Percentiles rank a stretch among this genome's conserved stretches.
Conservation (phyloP, 2,329 filamentous ascomycete genomes). For the Calonectria crousiana region DNA sequence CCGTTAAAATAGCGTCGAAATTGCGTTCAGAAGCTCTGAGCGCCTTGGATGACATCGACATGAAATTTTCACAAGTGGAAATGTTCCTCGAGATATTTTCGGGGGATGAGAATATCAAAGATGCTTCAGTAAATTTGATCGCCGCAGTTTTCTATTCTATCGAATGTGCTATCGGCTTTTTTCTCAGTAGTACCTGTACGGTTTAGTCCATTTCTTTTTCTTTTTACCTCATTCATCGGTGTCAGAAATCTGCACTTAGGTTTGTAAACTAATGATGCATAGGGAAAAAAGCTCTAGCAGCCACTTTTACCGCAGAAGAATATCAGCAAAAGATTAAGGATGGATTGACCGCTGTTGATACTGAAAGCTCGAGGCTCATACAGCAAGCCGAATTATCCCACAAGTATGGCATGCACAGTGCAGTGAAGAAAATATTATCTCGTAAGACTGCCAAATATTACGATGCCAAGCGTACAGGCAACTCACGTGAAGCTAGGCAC, state of each 20-base stretch:
- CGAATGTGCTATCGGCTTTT: conserved; percentile 20
- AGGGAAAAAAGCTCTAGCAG: neutral
- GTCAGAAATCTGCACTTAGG: too few relatives aligned
- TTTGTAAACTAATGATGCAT: neutral
- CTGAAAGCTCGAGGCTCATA: neutral
- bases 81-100: conserved; percentile 16
- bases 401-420: neutral
- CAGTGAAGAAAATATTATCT: neutral
- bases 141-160: neutral
- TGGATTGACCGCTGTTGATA: neutral
- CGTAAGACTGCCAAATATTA: neutral
- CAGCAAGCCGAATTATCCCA: neutral
- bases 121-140: neutral
- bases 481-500: neutral
- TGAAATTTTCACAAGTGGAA: conserved; percentile 19
- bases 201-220: neutral
- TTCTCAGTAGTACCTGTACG: conserved; percentile 15
- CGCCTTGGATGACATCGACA: conserved; percentile 7
- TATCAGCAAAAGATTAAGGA: neutral
- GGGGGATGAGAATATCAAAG: neutral
- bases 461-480: neutral
- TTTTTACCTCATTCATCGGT: too few relatives aligned
- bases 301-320: neutral
- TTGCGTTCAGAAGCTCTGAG: neutral
- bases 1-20: neutral